These are phyloP conservation scores for Entomortierella lignicola DNA, from an alignment of 192 early-diverging fungal species.

Conservation along the genomic window DNA sequence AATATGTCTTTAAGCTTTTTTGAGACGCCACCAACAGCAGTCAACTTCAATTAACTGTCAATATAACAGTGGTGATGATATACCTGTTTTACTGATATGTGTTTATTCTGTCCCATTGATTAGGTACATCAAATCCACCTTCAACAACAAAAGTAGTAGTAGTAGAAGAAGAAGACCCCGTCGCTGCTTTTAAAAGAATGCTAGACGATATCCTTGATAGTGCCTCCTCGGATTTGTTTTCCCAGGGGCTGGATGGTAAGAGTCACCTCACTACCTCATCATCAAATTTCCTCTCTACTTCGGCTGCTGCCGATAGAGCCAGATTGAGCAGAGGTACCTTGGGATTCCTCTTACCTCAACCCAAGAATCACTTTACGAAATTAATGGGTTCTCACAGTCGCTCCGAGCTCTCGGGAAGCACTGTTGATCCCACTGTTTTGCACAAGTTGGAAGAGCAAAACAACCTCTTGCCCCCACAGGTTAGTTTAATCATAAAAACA, in stretches of 20 bases:
- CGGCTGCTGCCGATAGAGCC: constrained; percentile 36
- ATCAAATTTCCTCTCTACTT: constrained; percentile 21
- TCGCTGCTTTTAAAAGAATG: constrained; percentile 52
- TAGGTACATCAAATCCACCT: constrained; percentile 14
- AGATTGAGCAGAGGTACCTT: constrained; percentile 37
- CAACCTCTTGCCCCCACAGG: constrained; percentile 64
- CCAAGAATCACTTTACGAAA: constrained; percentile 40
- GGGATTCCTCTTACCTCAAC: constrained; percentile 47
- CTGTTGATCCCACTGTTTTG: constrained; percentile 52
- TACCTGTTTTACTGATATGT: background rate
- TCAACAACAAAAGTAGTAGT: background rate
- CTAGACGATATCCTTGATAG: constrained; percentile 53
- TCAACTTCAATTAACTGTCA: background rate
- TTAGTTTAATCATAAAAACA: constrained; percentile 14
- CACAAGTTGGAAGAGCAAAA: constrained; percentile 68
- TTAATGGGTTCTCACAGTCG: constrained; percentile 19
- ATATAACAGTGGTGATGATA: background rate
- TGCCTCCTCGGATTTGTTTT: constrained; percentile 40
- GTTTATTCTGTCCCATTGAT: background rate
- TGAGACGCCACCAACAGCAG: constrained; percentile 1
- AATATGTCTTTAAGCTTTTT: background rate
- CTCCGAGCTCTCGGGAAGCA: background rate
- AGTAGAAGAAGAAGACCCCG: constrained; percentile 39
- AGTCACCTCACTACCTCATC: constrained; percentile 23
- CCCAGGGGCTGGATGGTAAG: constrained; percentile 33